Percentiles rank a stretch among this genome's conserved stretches.
Evolutionary conservation across 371 early-diverging fungal species (phyloP).

Genomic region (Actinomortierella wolfii): DNA sequence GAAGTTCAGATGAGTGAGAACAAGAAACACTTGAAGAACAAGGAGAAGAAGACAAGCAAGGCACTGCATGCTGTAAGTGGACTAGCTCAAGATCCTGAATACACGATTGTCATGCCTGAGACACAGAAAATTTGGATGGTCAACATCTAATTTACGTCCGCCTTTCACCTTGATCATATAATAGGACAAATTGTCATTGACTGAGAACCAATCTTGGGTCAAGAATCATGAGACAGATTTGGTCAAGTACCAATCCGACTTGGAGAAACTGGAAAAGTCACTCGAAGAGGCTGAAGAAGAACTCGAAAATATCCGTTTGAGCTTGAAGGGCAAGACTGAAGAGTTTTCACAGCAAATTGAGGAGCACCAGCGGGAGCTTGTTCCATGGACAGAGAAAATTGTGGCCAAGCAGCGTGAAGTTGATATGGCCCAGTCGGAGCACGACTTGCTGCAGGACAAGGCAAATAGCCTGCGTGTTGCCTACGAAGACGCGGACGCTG

Average conservation of each 20-base stretch:
- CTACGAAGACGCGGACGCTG: constrained; percentile 68
- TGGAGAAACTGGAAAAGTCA: constrained; percentile 65
- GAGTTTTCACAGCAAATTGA: constrained; percentile 72
- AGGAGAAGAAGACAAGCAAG: constrained; percentile 71
- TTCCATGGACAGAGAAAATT: constrained; percentile 85
- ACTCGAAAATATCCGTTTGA: constrained; percentile 77
- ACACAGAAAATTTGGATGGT: too few relatives aligned
- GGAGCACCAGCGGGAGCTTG: constrained; percentile 76
- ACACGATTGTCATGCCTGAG: too few relatives aligned
- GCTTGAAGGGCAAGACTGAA: constrained; percentile 86
- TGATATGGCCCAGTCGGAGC: constrained; percentile 82
- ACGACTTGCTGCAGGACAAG: constrained; percentile 69
- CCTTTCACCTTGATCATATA: not conserved
- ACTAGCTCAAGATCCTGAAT: not conserved
- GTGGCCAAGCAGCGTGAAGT: constrained; percentile 70
- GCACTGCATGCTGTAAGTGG: constrained; percentile 59
- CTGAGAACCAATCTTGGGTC: constrained; percentile 56
- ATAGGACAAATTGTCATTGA: constrained; percentile 57
- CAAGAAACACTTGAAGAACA: constrained; percentile 75
- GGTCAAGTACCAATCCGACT: constrained; percentile 55
- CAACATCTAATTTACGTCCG: too few relatives aligned
- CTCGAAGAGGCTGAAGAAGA: constrained; percentile 69
- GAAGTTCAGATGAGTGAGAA: constrained; percentile 80
- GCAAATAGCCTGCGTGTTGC: constrained; percentile 55
- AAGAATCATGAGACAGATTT: constrained; percentile 61